These are phyloP conservation scores for Wickerhamiella domercqiae DNA, from an alignment of 805 yeast genomes.

Conservation along the genomic window DNA sequence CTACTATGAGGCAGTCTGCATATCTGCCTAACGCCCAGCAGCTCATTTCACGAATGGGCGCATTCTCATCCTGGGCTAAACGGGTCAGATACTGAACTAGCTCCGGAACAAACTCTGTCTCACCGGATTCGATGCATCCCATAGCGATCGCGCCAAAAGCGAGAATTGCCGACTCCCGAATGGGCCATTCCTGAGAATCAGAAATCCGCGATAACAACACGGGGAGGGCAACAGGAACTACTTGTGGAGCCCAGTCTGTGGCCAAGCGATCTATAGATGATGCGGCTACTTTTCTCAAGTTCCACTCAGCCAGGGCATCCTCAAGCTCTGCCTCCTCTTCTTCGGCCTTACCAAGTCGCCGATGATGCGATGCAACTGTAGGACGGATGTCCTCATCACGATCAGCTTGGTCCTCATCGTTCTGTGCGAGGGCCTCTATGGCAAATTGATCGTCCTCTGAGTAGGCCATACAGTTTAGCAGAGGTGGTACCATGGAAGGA, in stretches of 20 bases:
- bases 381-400: conserved; percentile 81
- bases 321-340: conserved; percentile 63
- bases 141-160: conserved; percentile 93
- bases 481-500: conserved; percentile 49
- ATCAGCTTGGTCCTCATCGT: conserved; percentile 66
- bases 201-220: conserved; percentile 54
- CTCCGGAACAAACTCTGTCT: conserved; percentile 48
- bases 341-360: conserved; percentile 28
- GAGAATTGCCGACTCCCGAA: conserved; percentile 81
- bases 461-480: conserved; percentile 73
- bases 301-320: conserved; percentile 67
- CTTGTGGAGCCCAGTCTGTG: conserved; percentile 47
- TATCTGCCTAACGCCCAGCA: conserved; percentile 93
- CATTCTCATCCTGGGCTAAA: conserved; percentile 54
- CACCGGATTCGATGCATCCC: conserved; percentile 56
- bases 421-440: conserved; percentile 52
- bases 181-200: conserved; percentile 58
- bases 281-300: conserved; percentile 82
- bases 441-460: conserved; percentile 63
- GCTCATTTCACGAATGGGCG: conserved; percentile 79
- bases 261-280: conserved; percentile 80
- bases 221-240: conserved; percentile 56
- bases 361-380: conserved; percentile 40
- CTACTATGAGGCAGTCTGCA: conserved; percentile 58
- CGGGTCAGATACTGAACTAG: conserved; percentile 76